phyloP scores from a whole-genome alignment of 257 asterid genomes.

The Przewalskia tangutica region DNA sequence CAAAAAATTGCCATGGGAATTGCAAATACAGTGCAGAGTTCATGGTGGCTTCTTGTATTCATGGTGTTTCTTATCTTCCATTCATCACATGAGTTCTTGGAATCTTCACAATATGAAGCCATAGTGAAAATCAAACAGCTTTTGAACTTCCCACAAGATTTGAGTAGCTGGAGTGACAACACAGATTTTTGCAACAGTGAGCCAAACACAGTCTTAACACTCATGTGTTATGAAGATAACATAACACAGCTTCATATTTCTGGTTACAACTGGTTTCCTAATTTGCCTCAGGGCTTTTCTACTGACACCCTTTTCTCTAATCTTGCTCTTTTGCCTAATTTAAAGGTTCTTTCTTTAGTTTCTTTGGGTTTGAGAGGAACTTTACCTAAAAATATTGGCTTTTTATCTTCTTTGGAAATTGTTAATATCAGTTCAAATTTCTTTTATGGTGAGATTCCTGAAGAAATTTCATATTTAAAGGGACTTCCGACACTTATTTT shows the following conservation, averaged over 20 bases:
- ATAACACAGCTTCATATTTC: constrained; percentile 65
- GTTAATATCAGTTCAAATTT: constrained; percentile 56
- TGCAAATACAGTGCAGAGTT: not conserved
- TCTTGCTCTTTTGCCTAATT: constrained; percentile 43
- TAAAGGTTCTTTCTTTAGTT: constrained; percentile 63
- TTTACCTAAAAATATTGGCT: constrained; percentile 48
- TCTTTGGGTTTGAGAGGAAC: constrained; percentile 65
- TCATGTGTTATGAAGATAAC: constrained; percentile 66
- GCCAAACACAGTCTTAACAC: constrained; percentile 43
- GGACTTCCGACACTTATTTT: constrained; percentile 55
- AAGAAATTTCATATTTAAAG: constrained; percentile 39
- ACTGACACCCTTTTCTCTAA: constrained; percentile 33
- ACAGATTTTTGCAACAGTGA: constrained; percentile 47
- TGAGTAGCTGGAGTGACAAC: constrained; percentile 43
- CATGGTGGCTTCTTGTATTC: constrained; percentile 8
- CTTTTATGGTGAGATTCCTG: constrained; percentile 52
- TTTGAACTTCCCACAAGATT: constrained; percentile 47
- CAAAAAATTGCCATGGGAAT: not conserved
- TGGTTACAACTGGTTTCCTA: constrained; percentile 40
- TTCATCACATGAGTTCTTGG: constrained; percentile 35
- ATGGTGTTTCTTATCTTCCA: constrained; percentile 21
- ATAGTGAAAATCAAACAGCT: constrained; percentile 48
- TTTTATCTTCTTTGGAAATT: constrained; percentile 56
- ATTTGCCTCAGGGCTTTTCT: constrained; percentile 38
- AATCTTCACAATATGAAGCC: constrained; percentile 44